These are phyloP conservation scores for Zymoseptoria ardabiliae DNA, from an alignment of 2,329 filamentous ascomycete species.

Conservation along the genomic window DNA sequence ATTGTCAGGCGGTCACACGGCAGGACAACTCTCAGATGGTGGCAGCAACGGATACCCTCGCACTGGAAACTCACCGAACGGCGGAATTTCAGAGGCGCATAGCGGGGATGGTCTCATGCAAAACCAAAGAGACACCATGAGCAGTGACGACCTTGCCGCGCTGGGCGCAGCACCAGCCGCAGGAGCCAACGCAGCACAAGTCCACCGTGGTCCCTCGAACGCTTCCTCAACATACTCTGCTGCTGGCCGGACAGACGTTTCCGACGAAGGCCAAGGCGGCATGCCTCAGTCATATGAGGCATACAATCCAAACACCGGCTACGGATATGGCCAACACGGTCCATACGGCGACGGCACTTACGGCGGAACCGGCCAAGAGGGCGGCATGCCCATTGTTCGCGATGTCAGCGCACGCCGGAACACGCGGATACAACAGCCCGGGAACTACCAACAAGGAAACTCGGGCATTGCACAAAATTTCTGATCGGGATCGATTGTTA, in stretches of 20 bases:
- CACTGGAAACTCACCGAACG: slow-evolving; percentile 51
- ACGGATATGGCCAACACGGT: slow-evolving; percentile 49
- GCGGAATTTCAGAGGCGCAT: slow-evolving; percentile 41
- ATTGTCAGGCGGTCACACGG: slow-evolving; percentile 61
- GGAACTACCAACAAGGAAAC: slow-evolving; percentile 79
- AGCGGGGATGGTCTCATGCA: slow-evolving; percentile 52
- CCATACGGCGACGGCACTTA: slow-evolving; percentile 51
- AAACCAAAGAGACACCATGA: slow-evolving; percentile 43
- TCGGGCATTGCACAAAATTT: slow-evolving; percentile 97
- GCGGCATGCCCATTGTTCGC: slow-evolving; percentile 74
- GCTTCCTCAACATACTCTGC: slow-evolving; percentile 93
- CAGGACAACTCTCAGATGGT: slow-evolving; percentile 57
- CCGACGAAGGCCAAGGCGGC: slow-evolving; percentile 34
- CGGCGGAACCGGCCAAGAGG: slow-evolving; percentile 45
- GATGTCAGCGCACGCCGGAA: slow-evolving; percentile 89
- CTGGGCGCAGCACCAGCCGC: slow-evolving; percentile 63
- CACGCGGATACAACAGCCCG: slow-evolving; percentile 86
- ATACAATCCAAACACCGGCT: slow-evolving; percentile 30
- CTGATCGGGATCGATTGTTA: slow-evolving; percentile 35
- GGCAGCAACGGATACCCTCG: slow-evolving; percentile 42
- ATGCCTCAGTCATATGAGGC: slow-evolving; percentile 27
- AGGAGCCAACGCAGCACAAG: slow-evolving; percentile 48
- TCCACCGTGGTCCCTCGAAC: slow-evolving; percentile 86
- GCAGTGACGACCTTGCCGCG: slow-evolving; percentile 71
- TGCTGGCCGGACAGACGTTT: slow-evolving; percentile 62